Evolutionary conservation across 23 red algal species (phyloP).

Genomic region (Pyropia yezoensis): DNA sequence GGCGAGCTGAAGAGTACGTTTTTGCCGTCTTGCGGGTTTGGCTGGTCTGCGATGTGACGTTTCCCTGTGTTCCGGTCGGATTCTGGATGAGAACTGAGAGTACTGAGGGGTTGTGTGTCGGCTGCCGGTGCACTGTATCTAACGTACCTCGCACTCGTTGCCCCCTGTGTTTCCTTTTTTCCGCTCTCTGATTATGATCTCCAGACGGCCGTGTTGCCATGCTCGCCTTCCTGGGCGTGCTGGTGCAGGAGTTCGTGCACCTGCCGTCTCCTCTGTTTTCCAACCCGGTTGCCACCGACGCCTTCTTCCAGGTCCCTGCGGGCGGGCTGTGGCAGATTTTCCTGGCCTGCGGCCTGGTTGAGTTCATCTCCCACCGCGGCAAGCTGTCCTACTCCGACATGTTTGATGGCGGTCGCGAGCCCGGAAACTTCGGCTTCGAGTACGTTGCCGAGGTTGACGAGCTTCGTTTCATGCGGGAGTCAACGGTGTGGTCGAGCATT

Average conservation of each 20-base stretch:
- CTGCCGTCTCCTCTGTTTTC: constrained; percentile 46
- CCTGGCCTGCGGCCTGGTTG: constrained; percentile 61
- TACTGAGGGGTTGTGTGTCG: too few relatives aligned
- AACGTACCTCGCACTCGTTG: too few relatives aligned
- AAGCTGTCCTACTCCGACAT: constrained; percentile 65
- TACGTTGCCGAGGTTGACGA: too few relatives aligned
- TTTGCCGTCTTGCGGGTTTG: too few relatives aligned
- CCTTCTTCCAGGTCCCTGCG: constrained; percentile 60
- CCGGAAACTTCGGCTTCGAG: constrained; percentile 70
- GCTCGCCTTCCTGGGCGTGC: constrained; percentile 80
- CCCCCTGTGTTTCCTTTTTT: too few relatives aligned
- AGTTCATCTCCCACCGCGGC: constrained; percentile 68
- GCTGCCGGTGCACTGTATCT: too few relatives aligned
- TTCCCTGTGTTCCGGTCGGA: too few relatives aligned
- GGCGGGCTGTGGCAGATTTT: constrained; percentile 90
- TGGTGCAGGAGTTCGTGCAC: constrained; percentile 63
- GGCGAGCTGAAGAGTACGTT: constrained; percentile 64
- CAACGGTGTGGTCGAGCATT: too few relatives aligned
- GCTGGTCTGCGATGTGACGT: too few relatives aligned
- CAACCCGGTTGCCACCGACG: constrained; percentile 65
- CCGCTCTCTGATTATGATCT: too few relatives aligned
- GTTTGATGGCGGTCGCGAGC: constrained; percentile 64
- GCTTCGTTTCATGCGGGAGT: too few relatives aligned
- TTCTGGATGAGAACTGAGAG: too few relatives aligned
- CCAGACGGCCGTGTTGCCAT: constrained; percentile 80